Evolutionary conservation across 2,329 filamentous ascomycete genomes (phyloP), one percentile per base, ranked within the genome.

Genomic region (Colletotrichum tropicale): DNA sequence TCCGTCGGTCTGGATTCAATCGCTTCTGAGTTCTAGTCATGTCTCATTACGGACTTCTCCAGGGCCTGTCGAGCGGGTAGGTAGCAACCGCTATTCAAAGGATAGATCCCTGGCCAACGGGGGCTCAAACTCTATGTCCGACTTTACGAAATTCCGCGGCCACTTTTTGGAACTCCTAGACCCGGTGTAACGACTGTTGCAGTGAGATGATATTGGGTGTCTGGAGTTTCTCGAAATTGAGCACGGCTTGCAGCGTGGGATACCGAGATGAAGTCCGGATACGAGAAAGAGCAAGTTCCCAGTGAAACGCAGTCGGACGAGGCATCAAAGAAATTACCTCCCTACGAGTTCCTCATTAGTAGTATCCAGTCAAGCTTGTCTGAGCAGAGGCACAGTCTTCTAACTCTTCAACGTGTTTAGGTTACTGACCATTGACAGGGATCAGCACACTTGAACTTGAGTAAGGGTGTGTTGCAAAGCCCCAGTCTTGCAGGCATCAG

Each of bases 131-230:
- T 48, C 18, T 48, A 48, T 12, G 2, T 48, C 43, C 18, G 18
- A 48, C 43, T 48, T 48, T 48, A 48, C 18, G 9, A n/a, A n/a
- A n/a, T 48, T 2, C 43, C 18, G 18, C 43, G 43, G 43, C 38
- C 43, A 48, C 43, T n/a, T 21, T 21, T 21, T 48, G 43, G 18
- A 13, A 48, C 43, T 48, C 21, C 3, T 48, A n/a, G 43, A 48
- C 18, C 43, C 43, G 21, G 1, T 12, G 18, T 21, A n/a, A n/a
- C 18, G 18, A 48, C 43, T 12, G 6, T 7, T 48, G 0, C 16
- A 3, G 5, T 7, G 9, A 0, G 43, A 2, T n/a, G 10, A n/a
- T 7, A n/a, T 4, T 48, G 6, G 5, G 0, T 3, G 43, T 12
- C 43, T 48, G 18, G 18, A 21, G 43, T 21, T 6, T 48, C 43